Evolutionary conservation across 169 alveolate genomes (phyloP), one percentile per base, ranked within the genome.

Genomic region (Cryptosporidium parvum): DNA sequence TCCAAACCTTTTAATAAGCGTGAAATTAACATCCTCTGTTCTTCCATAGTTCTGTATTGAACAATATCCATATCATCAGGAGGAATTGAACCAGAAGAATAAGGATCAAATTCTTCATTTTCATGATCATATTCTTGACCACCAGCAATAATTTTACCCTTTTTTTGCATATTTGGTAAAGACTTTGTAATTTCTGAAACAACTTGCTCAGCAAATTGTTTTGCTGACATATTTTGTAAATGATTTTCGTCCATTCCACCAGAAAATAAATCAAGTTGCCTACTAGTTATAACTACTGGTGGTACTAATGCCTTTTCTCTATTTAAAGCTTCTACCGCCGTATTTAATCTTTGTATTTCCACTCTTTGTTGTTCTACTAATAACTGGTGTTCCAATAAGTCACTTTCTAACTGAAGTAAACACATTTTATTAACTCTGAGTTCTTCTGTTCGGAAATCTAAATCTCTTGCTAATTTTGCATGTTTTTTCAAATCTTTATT

Each of bases 21-120:
- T 6, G 89, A 80, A 61, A 80, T 80, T 18, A 80, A 26, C 48
- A 65, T 80, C 35, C 89, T 80, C 39, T 80, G 89, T 44, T 80
- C 89, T 48, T 80, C 89, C 89, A 80, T 80, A 26, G 89, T 80
- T 80, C 80, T 61, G 16, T 80, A 80, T 18, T 80, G 89, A 16
- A 67, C 69, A 23, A 80, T 62, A 39, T 80, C 89, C 14, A 80
- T 59, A 23, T 80, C 75, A 35, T 42, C 68, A n/a, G 51, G 56
- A 42, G 48, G 45, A 31, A 26, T 29, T 12, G 72, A 14, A 7
- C 12, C 21, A 31, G 72, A 65, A 29, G 21, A 7, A 33, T 42
- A 42, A 9, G 16, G 16, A 4, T 4, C 3, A 4, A 33, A 33
- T 35, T 65, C 53, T 8, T 29, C 35, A 21, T 59, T 39, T 26